A percentile compares a stretch with the other conserved stretches of the same genome.
phyloP scores from a whole-genome alignment of 2,329 filamentous ascomycete genomes.

The Hypoxylon sp. region DNA sequence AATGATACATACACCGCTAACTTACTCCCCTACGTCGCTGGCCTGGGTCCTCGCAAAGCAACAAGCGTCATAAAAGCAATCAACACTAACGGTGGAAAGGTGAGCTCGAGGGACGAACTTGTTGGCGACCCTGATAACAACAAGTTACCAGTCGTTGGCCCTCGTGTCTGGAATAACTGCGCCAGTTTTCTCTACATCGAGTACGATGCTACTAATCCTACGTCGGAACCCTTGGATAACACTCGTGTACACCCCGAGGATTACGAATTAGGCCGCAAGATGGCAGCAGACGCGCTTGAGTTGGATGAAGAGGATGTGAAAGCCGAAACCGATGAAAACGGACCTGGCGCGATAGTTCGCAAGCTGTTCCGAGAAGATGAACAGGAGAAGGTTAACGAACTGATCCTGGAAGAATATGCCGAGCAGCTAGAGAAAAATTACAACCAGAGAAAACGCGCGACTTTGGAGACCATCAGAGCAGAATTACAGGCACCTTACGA shows the following conservation, averaged over 20 bases:
- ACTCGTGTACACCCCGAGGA: constrained; percentile 98
- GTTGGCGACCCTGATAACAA: constrained; percentile 88
- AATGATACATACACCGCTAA: constrained; percentile 86
- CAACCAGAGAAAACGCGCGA: constrained; percentile 94
- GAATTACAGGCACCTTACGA: constrained; percentile 95
- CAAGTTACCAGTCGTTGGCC: constrained; percentile 84
- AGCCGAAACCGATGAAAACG: constrained; percentile 91
- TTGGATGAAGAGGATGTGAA: constrained; percentile 98
- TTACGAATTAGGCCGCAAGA: constrained; percentile 97
- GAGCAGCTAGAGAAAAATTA: constrained; percentile 95
- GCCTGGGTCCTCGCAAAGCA: constrained; percentile 92
- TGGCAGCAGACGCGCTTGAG: constrained; percentile 96
- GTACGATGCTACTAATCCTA: constrained; percentile 84
- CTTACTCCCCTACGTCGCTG: constrained; percentile 90
- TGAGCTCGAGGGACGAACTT: constrained; percentile 87
- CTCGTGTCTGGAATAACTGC: constrained; percentile 95
- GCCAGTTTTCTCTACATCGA: constrained; percentile 94
- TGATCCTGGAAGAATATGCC: constrained; percentile 96
- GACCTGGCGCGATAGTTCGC: constrained; percentile 89
- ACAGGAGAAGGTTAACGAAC: constrained; percentile 94
- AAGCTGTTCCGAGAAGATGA: constrained; percentile 96
- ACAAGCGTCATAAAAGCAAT: constrained; percentile 89
- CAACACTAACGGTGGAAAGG: constrained; percentile 88
- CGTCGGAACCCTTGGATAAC: constrained; percentile 94
- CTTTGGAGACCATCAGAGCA: constrained; percentile 93